Conservation (phyloP, 768 basidiomycete genomes). For the Calocybe cyanea region DNA sequence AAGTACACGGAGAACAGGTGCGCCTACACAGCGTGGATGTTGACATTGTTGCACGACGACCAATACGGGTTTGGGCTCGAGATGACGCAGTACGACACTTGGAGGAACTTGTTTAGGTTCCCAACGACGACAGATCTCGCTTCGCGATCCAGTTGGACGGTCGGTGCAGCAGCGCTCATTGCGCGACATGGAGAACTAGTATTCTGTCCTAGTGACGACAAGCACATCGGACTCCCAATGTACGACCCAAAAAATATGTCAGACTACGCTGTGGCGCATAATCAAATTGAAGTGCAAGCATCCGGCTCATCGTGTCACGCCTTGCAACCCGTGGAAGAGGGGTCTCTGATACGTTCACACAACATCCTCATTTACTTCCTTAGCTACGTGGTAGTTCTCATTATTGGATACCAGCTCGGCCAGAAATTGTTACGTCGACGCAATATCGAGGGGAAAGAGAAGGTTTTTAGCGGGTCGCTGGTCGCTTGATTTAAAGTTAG, state of each 20-base stretch:
- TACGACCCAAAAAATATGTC: too few relatives aligned
- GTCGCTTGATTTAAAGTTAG: too few relatives aligned
- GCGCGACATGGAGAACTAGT: constrained; percentile 10
- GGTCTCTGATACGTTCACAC: too few relatives aligned
- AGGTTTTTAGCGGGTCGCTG: too few relatives aligned
- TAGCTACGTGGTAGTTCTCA: too few relatives aligned
- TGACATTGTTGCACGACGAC: constrained; percentile 14
- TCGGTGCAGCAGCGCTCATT: constrained; percentile 10
- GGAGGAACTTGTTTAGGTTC: constrained; percentile 12
- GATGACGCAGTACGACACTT: constrained; percentile 15
- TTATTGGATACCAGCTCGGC: too few relatives aligned
- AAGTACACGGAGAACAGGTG: neutral
- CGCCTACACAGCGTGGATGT: constrained; percentile 10
- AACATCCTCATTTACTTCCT: too few relatives aligned
- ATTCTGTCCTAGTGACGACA: constrained; percentile 5
- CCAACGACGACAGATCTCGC: constrained; percentile 10
- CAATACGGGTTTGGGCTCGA: constrained; percentile 13
- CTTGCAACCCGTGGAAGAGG: too few relatives aligned
- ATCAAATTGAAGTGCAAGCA: neutral
- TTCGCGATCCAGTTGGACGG: constrained; percentile 14
- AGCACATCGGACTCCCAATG: neutral
- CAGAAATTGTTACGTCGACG: too few relatives aligned
- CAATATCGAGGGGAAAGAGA: too few relatives aligned
- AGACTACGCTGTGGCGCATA: neutral
- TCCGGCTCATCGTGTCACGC: too few relatives aligned